A percentile compares a stretch with the other conserved stretches of the same genome.
phyloP scores from a whole-genome alignment of 176 grass and related monocot species.

The Aegilops speltoides region DNA sequence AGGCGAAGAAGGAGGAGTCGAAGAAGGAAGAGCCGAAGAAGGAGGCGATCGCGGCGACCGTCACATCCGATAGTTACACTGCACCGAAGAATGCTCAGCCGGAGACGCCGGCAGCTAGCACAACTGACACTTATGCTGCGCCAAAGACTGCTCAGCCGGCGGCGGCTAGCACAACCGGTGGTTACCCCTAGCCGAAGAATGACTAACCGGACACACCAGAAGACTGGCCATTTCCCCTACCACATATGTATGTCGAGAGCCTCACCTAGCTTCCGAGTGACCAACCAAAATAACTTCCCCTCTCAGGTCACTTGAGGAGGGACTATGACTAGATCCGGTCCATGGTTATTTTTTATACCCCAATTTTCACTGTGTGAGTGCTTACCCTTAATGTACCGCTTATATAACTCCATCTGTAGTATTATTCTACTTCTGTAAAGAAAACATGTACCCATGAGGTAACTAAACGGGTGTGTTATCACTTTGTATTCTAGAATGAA shows the following conservation, averaged over 20 bases:
- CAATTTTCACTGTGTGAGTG: background rate
- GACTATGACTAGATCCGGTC: background rate
- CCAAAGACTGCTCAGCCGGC: background rate
- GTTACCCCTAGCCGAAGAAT: background rate
- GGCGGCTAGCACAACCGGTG: background rate
- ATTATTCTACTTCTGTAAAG: background rate
- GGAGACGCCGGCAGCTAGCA: background rate
- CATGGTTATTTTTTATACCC: background rate
- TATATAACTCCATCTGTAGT: background rate
- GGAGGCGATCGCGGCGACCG: background rate
- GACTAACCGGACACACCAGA: background rate
- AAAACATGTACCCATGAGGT: background rate
- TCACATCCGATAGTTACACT: too few species aligned
- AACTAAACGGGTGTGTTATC: background rate
- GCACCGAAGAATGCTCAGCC: too few species aligned
- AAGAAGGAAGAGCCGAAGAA: background rate
- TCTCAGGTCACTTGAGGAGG: constrained; percentile 2
- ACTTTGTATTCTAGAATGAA: background rate
- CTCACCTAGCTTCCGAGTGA: background rate
- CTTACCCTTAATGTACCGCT: background rate
- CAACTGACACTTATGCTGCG: background rate
- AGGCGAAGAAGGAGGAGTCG: too few species aligned
- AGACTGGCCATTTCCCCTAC: background rate
- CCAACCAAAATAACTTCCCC: background rate
- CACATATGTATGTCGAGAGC: background rate